Conservation (phyloP, 306 rosid genomes). For the Trifolium pratense region DNA sequence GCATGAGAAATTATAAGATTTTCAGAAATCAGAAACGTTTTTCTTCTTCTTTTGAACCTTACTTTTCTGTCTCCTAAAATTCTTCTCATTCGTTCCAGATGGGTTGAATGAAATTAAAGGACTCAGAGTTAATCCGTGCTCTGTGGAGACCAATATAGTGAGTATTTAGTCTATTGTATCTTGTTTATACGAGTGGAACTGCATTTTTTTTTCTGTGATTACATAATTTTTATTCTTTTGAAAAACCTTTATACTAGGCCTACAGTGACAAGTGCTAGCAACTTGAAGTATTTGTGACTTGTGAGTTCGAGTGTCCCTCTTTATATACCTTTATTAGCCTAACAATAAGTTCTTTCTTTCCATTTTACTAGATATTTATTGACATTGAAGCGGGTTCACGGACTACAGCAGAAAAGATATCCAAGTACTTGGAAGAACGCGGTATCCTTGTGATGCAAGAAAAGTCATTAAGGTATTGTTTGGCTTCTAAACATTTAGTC, state of each 20-base stretch:
- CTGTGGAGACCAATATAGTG: slow-evolving; percentile 84
- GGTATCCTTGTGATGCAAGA: slow-evolving; percentile 63
- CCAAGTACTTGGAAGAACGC: slow-evolving; percentile 61
- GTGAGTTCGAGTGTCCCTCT: not conserved
- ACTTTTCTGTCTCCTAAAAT: slow-evolving; percentile 11
- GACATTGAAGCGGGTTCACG: slow-evolving; percentile 59
- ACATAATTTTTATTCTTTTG: slow-evolving; percentile 13
- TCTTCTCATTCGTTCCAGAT: slow-evolving; percentile 47
- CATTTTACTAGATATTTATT: slow-evolving; percentile 58
- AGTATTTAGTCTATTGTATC: slow-evolving; percentile 44
- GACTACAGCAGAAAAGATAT: slow-evolving; percentile 56
- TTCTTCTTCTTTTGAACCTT: not conserved
- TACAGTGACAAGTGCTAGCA: slow-evolving; percentile 2
- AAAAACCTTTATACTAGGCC: not conserved
- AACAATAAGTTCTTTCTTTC: slow-evolving; percentile 2
- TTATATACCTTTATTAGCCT: not conserved
- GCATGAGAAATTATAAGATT: slow-evolving; percentile 2
- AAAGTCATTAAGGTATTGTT: slow-evolving; percentile 65
- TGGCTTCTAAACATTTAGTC: slow-evolving; percentile 32
- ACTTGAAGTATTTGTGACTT: not conserved
- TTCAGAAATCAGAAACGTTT: not conserved
- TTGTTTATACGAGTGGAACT: not conserved
- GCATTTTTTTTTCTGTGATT: slow-evolving; percentile 19
- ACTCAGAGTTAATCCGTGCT: slow-evolving; percentile 53
- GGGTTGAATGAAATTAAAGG: slow-evolving; percentile 68